Evolutionary conservation across 495 filamentous ascomycete species (phyloP).

Genomic region (Friedmanniomyces simplex): DNA sequence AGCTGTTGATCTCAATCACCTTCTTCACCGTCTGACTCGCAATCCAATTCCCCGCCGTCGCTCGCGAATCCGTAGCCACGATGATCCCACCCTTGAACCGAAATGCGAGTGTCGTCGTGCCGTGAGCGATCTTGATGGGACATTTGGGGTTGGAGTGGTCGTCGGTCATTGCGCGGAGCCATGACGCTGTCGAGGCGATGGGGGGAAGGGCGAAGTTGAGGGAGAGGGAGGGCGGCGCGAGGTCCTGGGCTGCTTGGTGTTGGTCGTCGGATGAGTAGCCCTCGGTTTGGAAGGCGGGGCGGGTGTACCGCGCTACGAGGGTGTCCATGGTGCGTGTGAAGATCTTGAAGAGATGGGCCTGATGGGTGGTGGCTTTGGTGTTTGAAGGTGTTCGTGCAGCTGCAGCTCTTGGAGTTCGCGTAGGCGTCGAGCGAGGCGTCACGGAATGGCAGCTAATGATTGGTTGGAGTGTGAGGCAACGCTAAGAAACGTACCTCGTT

Average conservation of each 20-base stretch:
- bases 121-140: constrained; percentile 98
- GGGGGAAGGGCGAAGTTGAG: constrained; percentile 90
- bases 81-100: constrained; percentile 97
- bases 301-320: constrained; percentile 81
- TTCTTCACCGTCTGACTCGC: constrained; percentile 99
- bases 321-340: constrained; percentile 61
- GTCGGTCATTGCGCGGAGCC: constrained; percentile 93
- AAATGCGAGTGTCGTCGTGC: constrained; percentile 97
- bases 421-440: neutral
- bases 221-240: constrained; percentile 54
- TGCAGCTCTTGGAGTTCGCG: neutral
- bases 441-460: neutral
- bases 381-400: neutral
- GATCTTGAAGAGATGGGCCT: neutral
- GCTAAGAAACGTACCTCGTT: neutral
- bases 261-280: constrained; percentile 53
- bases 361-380: neutral
- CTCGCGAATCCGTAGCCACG: constrained; percentile 92
- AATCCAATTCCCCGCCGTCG: constrained; percentile 96
- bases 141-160: constrained; percentile 92
- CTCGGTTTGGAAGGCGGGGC: constrained; percentile 60
- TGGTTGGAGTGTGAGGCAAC: neutral
- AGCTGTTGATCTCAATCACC: constrained; percentile 87
- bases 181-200: constrained; percentile 70
- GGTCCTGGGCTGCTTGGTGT: constrained; percentile 58